Percentiles rank a stretch among this genome's conserved stretches.
These are phyloP conservation scores for Heterobasidion irregulare DNA, from an alignment of 1,284 basidiomycete genomes.

Conservation along the genomic window DNA sequence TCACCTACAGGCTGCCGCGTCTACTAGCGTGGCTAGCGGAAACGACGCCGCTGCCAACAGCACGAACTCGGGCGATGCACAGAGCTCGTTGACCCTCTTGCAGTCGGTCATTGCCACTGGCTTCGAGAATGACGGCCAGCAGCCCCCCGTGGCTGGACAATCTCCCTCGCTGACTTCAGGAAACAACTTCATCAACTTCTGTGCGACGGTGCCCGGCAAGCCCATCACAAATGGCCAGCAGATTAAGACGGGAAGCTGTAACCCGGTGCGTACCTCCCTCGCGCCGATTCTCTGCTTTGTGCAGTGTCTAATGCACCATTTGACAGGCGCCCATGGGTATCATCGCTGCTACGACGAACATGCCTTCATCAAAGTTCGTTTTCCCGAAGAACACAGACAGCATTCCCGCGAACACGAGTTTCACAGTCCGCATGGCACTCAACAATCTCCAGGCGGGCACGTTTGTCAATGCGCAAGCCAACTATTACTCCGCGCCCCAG, in stretches of 20 bases:
- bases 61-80: no score
- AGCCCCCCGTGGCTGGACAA: slow-evolving; percentile 23
- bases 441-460: slow-evolving; percentile 36
- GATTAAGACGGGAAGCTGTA: slow-evolving; percentile 48
- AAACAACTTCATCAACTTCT: slow-evolving; percentile 53
- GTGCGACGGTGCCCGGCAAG: slow-evolving; percentile 22
- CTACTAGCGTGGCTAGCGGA: no score
- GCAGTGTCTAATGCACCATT: not conserved
- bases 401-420: slow-evolving; percentile 35
- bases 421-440: slow-evolving; percentile 41
- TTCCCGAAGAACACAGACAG: slow-evolving; percentile 38
- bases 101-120: slow-evolving; percentile 37
- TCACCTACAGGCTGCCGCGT: no score
- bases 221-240: slow-evolving; percentile 39
- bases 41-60: no score
- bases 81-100: slow-evolving; percentile 1
- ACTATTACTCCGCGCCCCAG: slow-evolving; percentile 45
- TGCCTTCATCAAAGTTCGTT: slow-evolving; percentile 48
- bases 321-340: slow-evolving; percentile 38
- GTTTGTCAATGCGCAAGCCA: slow-evolving; percentile 45
- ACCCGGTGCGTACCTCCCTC: slow-evolving; percentile 21
- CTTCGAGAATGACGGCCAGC: slow-evolving; percentile 43
- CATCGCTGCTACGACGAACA: slow-evolving; percentile 35
- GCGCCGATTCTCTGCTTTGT: not conserved
- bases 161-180: slow-evolving; percentile 35